These are phyloP conservation scores for Trapa incisa DNA, from an alignment of 345 rosid genomes.

Conservation along the genomic window DNA sequence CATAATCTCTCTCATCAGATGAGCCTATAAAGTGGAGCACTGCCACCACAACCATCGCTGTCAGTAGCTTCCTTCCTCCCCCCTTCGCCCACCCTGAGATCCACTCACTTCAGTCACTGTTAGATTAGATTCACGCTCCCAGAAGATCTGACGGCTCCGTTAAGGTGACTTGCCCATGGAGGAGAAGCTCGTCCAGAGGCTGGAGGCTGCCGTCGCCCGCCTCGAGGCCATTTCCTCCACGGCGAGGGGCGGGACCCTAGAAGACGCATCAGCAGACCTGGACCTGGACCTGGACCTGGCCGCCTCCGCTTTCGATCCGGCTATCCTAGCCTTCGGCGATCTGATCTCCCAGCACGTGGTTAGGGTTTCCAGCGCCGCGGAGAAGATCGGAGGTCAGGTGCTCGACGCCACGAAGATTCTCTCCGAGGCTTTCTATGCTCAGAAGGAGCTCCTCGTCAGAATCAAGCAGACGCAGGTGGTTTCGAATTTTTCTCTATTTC, in stretches of 20 bases:
- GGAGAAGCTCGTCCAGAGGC: conserved; percentile 51
- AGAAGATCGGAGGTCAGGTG: conserved; percentile 87
- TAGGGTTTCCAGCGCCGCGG: conserved; percentile 54
- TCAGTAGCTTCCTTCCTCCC: background rate
- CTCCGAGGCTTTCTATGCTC: conserved; percentile 45
- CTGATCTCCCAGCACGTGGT: conserved; percentile 39
- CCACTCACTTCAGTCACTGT: background rate
- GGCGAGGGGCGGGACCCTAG: conserved; percentile 12
- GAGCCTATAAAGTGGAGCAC: background rate
- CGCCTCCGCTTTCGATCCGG: conserved; percentile 43
- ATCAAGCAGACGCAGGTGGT: conserved; percentile 59
- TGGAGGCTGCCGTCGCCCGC: conserved; percentile 74
- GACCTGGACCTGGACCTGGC: conserved; percentile 2
- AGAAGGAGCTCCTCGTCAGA: conserved; percentile 55
- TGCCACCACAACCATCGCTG: background rate
- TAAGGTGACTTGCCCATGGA: conserved; percentile 32
- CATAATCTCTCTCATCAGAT: background rate
- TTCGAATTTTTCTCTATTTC: background rate
- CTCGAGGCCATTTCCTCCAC: conserved; percentile 46
- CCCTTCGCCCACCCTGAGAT: background rate
- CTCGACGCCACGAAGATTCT: conserved; percentile 56
- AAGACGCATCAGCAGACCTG: conserved; percentile 6
- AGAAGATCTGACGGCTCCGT: no score
- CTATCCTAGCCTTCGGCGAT: conserved; percentile 70
- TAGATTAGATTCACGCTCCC: no score